Conservation (phyloP, 2,329 filamentous ascomycete genomes). For the Fusarium clavum region DNA sequence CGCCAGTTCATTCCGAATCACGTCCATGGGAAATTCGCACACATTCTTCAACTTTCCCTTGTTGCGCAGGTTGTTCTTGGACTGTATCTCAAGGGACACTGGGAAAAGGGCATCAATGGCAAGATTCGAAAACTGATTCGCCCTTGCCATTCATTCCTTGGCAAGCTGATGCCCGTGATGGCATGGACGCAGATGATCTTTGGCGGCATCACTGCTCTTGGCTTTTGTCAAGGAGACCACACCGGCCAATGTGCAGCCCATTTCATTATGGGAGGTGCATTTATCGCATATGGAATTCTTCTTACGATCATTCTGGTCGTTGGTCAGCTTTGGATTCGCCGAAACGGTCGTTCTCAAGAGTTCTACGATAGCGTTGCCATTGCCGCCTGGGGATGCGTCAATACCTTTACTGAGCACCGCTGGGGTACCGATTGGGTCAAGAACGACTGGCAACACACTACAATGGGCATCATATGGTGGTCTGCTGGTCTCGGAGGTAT, state of each 20-base stretch:
- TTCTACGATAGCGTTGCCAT: constrained; percentile 96
- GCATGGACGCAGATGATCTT: constrained; percentile 96
- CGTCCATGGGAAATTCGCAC: constrained; percentile 84
- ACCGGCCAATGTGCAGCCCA: constrained; percentile 93
- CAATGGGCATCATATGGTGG: constrained; percentile 99
- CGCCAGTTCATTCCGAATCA: constrained; percentile 82
- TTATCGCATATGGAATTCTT: constrained; percentile 92
- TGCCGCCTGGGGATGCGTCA: constrained; percentile 94
- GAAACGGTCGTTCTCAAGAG: constrained; percentile 89
- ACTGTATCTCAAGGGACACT: constrained; percentile 87
- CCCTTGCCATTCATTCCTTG: constrained; percentile 80
- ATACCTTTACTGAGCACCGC: constrained; percentile 96
- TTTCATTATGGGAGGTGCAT: constrained; percentile 98
- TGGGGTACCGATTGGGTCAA: constrained; percentile 91
- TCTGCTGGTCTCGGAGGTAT: constrained; percentile 89
- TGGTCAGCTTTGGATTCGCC: constrained; percentile 86
- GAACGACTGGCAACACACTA: constrained; percentile 97
- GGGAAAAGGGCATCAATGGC: constrained; percentile 85
- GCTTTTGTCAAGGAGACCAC: constrained; percentile 93
- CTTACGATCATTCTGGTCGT: constrained; percentile 88
- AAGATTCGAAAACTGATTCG: constrained; percentile 80
- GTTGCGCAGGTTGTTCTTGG: constrained; percentile 82
- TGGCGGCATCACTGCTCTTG: constrained; percentile 89
- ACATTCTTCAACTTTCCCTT: constrained; percentile 82
- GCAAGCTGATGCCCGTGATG: constrained; percentile 87